Conservation (phyloP, 768 basidiomycete species). For the Russula sp. region DNA sequence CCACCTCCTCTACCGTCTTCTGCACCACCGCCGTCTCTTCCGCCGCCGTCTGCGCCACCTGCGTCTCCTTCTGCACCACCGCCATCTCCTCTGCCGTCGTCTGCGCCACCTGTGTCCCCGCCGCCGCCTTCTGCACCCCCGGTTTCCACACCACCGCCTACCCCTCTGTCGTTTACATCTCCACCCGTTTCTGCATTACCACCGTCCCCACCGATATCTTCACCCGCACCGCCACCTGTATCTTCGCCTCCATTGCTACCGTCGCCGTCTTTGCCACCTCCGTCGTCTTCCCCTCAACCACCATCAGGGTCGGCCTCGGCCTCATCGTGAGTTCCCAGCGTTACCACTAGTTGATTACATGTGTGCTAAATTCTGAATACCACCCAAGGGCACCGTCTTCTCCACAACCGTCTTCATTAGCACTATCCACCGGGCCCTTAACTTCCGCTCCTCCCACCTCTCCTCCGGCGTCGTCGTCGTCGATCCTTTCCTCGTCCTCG, state of each 20-base stretch:
- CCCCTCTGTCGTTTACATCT: not conserved
- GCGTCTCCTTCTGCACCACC: not conserved
- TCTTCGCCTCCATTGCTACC: not conserved
- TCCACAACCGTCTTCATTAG: conserved; percentile 9
- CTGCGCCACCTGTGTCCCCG: not conserved
- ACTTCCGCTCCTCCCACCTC: conserved; percentile 16
- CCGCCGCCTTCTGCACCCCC: not conserved
- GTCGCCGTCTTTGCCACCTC: conserved; percentile 13
- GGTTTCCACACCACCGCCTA: no score
- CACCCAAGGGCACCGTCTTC: conserved; percentile 21
- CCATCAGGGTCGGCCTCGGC: conserved; percentile 24
- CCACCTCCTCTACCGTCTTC: no score
- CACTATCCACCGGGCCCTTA: conserved; percentile 10
- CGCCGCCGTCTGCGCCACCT: not conserved
- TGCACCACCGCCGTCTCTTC: not conserved
- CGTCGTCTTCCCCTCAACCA: conserved; percentile 24
- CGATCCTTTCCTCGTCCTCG: conserved; percentile 6
- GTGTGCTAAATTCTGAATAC: not conserved
- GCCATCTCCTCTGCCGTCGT: not conserved
- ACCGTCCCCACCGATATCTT: conserved; percentile 6
- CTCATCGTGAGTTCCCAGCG: conserved; percentile 1
- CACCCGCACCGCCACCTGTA: not conserved
- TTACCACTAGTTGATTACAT: not conserved
- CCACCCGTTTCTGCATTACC: conserved; percentile 22
- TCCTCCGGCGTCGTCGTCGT: conserved; percentile 8